A percentile compares a stretch with the other conserved stretches of the same genome.
Evolutionary conservation across 495 filamentous ascomycete species (phyloP).

Genomic region (Xylaria cubensis): DNA sequence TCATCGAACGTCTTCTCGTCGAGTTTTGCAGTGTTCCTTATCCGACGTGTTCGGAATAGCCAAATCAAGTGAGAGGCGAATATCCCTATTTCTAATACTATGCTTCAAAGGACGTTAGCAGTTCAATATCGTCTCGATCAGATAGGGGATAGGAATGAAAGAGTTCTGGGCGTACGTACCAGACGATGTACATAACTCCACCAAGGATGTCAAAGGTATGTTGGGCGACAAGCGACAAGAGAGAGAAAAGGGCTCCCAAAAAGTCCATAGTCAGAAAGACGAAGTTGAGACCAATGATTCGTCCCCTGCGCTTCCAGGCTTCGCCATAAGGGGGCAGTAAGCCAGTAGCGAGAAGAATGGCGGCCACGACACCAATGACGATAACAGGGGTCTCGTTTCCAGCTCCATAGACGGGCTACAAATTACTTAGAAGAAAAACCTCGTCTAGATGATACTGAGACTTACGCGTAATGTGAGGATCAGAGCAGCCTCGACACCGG

Average conservation of each 20-base stretch:
- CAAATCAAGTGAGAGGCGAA: conserved; percentile 72
- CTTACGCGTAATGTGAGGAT: conserved; percentile 67
- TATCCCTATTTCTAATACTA: conserved; percentile 71
- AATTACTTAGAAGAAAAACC: background rate
- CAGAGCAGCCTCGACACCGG: conserved; percentile 64
- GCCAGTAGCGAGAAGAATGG: conserved; percentile 64
- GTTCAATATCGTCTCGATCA: too few species aligned
- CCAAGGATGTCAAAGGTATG: conserved; percentile 73
- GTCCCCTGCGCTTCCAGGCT: conserved; percentile 71
- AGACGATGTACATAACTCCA: conserved; percentile 71
- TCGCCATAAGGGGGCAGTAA: conserved; percentile 76
- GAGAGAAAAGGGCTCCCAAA: conserved; percentile 74
- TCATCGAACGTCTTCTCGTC: conserved; percentile 69
- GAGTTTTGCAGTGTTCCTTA: conserved; percentile 63
- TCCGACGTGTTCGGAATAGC: conserved; percentile 66
- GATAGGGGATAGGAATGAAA: background rate
- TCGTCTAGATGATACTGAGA: conserved; percentile 20
- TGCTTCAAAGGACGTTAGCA: conserved; percentile 46
- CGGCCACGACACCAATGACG: conserved; percentile 65
- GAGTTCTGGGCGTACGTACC: conserved; percentile 49
- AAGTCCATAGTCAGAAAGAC: conserved; percentile 74
- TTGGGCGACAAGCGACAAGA: conserved; percentile 75
- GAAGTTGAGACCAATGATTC: conserved; percentile 73
- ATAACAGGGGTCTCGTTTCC: conserved; percentile 61
- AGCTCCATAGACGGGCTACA: conserved; percentile 56